phyloP scores from a whole-genome alignment of 1,139 yeast species.

The Blastobotrys petasosporus region DNA sequence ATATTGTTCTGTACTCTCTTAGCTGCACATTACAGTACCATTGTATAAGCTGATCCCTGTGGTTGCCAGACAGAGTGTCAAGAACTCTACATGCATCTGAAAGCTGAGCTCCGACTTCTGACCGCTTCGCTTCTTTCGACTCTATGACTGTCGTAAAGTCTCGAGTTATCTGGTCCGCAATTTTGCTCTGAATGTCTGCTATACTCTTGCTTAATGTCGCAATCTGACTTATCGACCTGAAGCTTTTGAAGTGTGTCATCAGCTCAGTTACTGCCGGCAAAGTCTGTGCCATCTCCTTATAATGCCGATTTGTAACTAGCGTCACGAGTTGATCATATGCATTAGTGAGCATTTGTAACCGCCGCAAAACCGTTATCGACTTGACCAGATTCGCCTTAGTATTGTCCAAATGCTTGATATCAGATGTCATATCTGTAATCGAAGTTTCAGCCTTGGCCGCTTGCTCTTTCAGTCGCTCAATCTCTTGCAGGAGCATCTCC shows the following conservation, averaged over 20 bases:
- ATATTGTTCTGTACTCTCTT: constrained; percentile 68
- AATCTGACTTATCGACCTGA: constrained; percentile 78
- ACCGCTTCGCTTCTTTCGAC: constrained; percentile 22
- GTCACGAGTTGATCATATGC: constrained; percentile 63
- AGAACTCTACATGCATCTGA: constrained; percentile 65
- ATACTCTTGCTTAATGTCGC: constrained; percentile 62
- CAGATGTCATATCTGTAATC: constrained; percentile 65
- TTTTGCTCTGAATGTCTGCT: constrained; percentile 54
- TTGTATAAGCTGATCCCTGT: constrained; percentile 55
- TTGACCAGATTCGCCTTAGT: constrained; percentile 76
- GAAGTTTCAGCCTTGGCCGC: constrained; percentile 55
- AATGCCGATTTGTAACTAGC: constrained; percentile 46
- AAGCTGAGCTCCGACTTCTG: constrained; percentile 27
- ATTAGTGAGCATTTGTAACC: constrained; percentile 78
- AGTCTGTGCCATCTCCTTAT: constrained; percentile 60
- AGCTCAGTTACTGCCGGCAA: constrained; percentile 76
- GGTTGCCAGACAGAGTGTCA: constrained; percentile 57
- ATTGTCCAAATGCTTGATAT: constrained; percentile 71
- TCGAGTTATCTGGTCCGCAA: constrained; percentile 65
- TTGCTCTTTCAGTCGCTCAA: constrained; percentile 43
- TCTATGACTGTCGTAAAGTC: constrained; percentile 56
- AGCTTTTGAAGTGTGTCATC: constrained; percentile 69
- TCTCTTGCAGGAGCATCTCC: constrained; percentile 34
- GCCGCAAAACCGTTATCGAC: constrained; percentile 78
- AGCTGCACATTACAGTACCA: constrained; percentile 74